Evolutionary conservation across 306 rosid species (phyloP).

Genomic region (Alnus rubra): DNA sequence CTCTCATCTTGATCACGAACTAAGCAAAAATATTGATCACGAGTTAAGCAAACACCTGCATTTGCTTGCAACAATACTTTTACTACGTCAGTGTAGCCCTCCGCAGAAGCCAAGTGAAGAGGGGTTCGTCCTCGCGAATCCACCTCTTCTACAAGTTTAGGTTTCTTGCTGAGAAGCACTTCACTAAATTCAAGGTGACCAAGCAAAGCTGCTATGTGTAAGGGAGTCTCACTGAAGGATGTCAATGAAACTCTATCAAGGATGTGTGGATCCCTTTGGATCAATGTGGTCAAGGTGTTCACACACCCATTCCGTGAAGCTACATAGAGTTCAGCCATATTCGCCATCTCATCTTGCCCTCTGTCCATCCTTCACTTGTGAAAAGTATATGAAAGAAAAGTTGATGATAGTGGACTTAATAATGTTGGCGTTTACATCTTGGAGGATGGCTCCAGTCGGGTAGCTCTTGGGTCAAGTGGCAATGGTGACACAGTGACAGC

Average conservation of each 20-base stretch:
- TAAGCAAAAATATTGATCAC: neutral
- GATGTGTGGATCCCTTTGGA: neutral
- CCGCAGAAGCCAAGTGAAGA: conserved; percentile 20
- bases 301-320: neutral
- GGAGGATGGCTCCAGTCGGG: conserved; percentile 87
- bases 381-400: too few relatives aligned
- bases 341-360: neutral
- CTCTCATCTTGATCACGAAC: conserved; percentile 4
- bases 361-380: neutral
- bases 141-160: neutral
- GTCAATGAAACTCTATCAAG: conserved; percentile 17
- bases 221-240: conserved; percentile 15
- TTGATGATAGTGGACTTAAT: neutral
- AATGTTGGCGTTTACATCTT: conserved; percentile 9
- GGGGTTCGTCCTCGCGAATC: conserved; percentile 1
- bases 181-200: conserved; percentile 9
- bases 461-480: conserved; percentile 75
- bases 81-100: conserved; percentile 11
- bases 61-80: neutral
- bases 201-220: conserved; percentile 11
- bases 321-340: neutral
- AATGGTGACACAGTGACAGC: conserved; percentile 70
- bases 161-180: neutral
- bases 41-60: too few relatives aligned
- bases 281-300: conserved; percentile 2